Percentiles rank a stretch among this genome's conserved stretches.
These are phyloP conservation scores for Lachnellula cervina DNA, from an alignment of 2,329 filamentous ascomycete species.

Conservation along the genomic window DNA sequence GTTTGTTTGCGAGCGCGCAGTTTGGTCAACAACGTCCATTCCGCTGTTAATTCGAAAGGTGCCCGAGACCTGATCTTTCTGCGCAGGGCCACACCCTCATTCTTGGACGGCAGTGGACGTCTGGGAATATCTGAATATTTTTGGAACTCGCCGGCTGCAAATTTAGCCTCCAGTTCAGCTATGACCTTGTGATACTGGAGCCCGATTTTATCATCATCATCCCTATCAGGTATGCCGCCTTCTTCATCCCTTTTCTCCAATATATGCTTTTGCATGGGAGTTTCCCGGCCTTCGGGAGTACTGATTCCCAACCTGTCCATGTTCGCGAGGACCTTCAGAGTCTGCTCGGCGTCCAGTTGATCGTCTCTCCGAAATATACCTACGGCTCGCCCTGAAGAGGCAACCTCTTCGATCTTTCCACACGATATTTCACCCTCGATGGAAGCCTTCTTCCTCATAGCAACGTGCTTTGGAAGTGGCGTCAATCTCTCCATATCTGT, in stretches of 20 bases:
- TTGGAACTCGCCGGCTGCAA: constrained; percentile 1
- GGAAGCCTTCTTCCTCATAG: constrained; percentile 50
- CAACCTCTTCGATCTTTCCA: constrained; percentile 56
- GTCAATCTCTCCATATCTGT: constrained; percentile 53
- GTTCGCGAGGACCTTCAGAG: constrained; percentile 35
- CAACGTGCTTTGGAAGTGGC: constrained; percentile 56
- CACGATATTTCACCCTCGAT: constrained; percentile 58
- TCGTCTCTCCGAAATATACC: constrained; percentile 37
- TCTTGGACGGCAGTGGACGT: not conserved
- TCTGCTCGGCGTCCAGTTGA: constrained; percentile 44
- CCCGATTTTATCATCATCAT: not conserved
- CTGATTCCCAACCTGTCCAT: constrained; percentile 42
- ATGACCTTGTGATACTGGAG: constrained; percentile 4
- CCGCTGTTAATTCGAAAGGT: not conserved
- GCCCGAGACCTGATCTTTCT: not conserved
- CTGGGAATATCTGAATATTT: not conserved
- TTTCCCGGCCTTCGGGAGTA: constrained; percentile 44
- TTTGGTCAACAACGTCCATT: not conserved
- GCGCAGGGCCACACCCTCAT: not conserved
- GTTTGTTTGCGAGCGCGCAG: not conserved
- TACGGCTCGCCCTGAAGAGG: constrained; percentile 31
- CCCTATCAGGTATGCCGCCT: not conserved
- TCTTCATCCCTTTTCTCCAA: not conserved
- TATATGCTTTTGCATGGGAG: constrained; percentile 23
- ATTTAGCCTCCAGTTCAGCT: constrained; percentile 5